These are phyloP conservation scores for Bromus sterilis DNA, from an alignment of 176 grass and related monocot genomes.

Conservation along the genomic window DNA sequence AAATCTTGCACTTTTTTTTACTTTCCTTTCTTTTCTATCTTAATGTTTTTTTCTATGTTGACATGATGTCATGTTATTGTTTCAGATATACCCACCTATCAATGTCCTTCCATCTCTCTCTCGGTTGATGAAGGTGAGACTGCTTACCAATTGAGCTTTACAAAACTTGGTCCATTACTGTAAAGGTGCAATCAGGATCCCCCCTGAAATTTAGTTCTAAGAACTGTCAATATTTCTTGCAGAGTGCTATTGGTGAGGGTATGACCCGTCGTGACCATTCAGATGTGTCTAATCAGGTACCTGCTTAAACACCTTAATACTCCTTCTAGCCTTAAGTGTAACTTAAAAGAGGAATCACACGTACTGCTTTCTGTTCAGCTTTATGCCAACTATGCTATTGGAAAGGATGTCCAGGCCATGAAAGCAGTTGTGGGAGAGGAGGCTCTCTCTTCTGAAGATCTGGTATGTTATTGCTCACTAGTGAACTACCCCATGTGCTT, in stretches of 20 bases:
- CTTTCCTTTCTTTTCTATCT: not conserved
- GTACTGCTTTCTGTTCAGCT: conserved; percentile 46
- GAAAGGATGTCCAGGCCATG: conserved; percentile 99
- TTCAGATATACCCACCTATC: conserved; percentile 98
- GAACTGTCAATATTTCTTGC: conserved; percentile 18
- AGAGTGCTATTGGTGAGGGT: conserved; percentile 99
- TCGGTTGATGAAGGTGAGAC: conserved; percentile 90
- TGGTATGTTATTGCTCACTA: conserved; percentile 38
- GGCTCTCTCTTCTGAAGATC: conserved; percentile 95
- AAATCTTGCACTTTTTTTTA: not conserved
- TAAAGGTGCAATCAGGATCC: not conserved
- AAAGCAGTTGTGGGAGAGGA: conserved; percentile 99
- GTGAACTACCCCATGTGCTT: not conserved
- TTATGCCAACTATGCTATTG: conserved; percentile 99
- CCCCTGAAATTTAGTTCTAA: conserved; percentile 6
- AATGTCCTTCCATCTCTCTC: conserved; percentile 98
- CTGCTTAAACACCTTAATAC: not conserved
- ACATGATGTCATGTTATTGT: conserved; percentile 23
- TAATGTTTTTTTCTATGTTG: not conserved
- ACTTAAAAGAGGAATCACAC: not conserved
- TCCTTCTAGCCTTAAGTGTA: not conserved
- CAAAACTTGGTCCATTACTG: not conserved
- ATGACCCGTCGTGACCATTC: conserved; percentile 98
- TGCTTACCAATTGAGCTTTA: not conserved
- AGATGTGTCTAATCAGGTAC: conserved; percentile 97